Conservation (phyloP, 441 rosid genomes). For the Arabidopsis lyrata region DNA sequence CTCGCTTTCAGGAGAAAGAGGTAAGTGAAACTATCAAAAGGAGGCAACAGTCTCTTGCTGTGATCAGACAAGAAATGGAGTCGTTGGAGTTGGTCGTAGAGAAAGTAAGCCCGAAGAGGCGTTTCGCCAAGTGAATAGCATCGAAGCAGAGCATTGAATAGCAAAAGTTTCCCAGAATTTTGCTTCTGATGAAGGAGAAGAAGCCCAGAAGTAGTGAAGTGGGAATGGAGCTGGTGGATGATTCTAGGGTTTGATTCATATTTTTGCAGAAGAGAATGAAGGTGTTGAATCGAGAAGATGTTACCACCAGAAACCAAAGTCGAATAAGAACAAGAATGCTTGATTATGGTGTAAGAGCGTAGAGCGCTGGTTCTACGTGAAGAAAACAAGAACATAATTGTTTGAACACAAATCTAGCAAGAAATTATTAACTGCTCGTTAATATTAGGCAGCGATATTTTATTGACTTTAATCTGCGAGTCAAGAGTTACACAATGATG, state of each 20-base stretch:
- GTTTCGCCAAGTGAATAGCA: slow-evolving; percentile 57
- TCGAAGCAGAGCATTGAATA: slow-evolving; percentile 67
- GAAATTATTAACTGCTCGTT: not conserved
- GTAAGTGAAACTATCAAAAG: slow-evolving; percentile 77
- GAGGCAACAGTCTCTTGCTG: slow-evolving; percentile 29
- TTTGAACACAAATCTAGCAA: not conserved
- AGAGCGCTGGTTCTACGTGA: slow-evolving; percentile 9
- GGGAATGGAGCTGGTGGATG: slow-evolving; percentile 65
- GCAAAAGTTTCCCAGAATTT: slow-evolving; percentile 33
- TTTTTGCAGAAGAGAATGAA: slow-evolving; percentile 49
- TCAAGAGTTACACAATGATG: slow-evolving; percentile 26
- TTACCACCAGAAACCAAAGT: slow-evolving; percentile 16
- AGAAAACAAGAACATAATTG: slow-evolving; percentile 32
- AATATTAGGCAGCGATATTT: not conserved
- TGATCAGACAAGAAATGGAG: slow-evolving; percentile 40
- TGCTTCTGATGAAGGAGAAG: slow-evolving; percentile 42
- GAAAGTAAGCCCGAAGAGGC: slow-evolving; percentile 57
- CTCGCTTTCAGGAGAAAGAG: slow-evolving; percentile 68
- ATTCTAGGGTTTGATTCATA: slow-evolving; percentile 43
- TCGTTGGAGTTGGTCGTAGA: slow-evolving; percentile 60
- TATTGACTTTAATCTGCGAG: not conserved
- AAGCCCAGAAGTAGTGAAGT: slow-evolving; percentile 49
- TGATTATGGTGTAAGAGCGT: slow-evolving; percentile 19
- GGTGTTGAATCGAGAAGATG: slow-evolving; percentile 32
- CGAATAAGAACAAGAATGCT: slow-evolving; percentile 26